Conservation (phyloP, 2,329 filamentous ascomycete genomes). For the Hypomyces perniciosus region DNA sequence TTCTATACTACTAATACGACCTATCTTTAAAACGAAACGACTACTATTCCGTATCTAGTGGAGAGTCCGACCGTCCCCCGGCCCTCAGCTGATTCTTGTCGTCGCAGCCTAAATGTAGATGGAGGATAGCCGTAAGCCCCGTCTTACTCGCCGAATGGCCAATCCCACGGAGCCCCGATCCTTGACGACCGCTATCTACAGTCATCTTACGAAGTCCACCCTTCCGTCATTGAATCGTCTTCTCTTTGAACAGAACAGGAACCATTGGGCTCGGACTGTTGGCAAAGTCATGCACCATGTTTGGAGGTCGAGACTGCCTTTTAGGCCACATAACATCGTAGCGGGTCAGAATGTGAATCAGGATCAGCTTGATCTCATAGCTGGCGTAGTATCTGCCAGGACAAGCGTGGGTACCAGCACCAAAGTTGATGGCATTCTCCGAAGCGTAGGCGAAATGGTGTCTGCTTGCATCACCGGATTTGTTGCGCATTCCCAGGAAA, state of each 20-base stretch:
- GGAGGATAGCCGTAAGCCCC: too few species aligned
- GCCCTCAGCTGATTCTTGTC: too few species aligned
- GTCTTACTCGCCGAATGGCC: too few species aligned
- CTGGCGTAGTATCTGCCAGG: background rate
- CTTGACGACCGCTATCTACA: too few species aligned
- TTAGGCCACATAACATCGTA: conserved; percentile 1
- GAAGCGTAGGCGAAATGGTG: background rate
- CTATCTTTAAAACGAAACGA: too few species aligned
- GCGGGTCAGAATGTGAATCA: background rate
- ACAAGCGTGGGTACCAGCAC: background rate
- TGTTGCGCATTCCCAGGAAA: background rate
- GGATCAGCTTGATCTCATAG: background rate
- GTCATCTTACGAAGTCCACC: background rate
- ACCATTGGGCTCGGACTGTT: background rate
- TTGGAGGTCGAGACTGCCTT: background rate
- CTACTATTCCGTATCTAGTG: too few species aligned
- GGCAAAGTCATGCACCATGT: background rate
- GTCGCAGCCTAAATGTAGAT: too few species aligned
- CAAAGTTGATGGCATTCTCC: background rate
- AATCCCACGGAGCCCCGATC: too few species aligned
- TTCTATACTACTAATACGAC: too few species aligned
- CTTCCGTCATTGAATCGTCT: background rate
- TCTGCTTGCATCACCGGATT: background rate
- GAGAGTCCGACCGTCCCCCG: too few species aligned
- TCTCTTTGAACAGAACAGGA: background rate